Percentiles rank a stretch among this genome's conserved stretches.
Evolutionary conservation across 2,329 filamentous ascomycete genomes (phyloP).

Genomic region (Penicillium sp.): DNA sequence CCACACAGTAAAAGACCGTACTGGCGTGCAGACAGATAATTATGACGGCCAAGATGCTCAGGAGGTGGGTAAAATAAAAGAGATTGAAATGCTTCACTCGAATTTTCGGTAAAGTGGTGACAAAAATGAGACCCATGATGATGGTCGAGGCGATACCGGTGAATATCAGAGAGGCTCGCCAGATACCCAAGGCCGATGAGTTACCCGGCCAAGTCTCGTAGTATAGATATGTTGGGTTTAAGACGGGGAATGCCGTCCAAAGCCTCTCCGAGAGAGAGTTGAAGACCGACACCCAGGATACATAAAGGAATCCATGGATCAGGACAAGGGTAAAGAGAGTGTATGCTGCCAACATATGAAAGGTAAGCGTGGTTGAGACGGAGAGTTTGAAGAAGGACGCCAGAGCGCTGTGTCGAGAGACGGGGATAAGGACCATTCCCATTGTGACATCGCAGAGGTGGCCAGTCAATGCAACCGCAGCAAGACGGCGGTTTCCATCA

Average conservation of each 20-base stretch:
- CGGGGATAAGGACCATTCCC: background rate
- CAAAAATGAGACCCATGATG: background rate
- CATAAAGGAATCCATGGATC: background rate
- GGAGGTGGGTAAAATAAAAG: background rate
- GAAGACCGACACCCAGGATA: background rate
- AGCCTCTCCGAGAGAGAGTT: background rate
- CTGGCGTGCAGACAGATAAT: background rate
- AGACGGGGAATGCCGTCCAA: background rate
- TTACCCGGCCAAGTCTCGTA: background rate
- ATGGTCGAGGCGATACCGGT: background rate
- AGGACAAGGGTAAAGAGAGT: background rate
- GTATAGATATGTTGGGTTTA: background rate
- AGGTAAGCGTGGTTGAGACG: background rate
- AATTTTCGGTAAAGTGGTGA: background rate
- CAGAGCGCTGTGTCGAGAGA: background rate
- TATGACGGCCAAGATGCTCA: background rate
- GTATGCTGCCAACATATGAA: background rate
- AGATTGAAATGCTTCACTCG: background rate
- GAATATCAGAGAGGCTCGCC: background rate
- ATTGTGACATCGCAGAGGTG: background rate
- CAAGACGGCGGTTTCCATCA: background rate
- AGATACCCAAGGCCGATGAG: background rate
- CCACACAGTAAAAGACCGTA: background rate
- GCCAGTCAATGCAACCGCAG: background rate
- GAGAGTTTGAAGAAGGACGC: background rate